Evolutionary conservation across 2,329 filamentous ascomycete genomes (phyloP).

Genomic region (Apiospora pterosperma): DNA sequence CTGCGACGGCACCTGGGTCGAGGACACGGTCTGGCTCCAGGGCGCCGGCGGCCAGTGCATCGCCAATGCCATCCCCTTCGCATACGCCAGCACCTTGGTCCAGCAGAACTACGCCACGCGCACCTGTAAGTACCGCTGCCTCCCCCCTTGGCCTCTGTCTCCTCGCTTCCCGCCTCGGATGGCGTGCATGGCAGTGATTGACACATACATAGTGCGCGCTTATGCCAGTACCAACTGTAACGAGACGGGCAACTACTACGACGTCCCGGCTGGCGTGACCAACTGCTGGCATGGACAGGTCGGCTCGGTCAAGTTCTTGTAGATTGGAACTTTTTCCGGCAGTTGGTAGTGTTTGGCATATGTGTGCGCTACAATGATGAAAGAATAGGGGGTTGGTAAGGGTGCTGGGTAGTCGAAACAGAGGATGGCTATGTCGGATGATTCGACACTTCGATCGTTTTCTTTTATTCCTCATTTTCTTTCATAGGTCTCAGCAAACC

Average conservation of each 20-base stretch:
- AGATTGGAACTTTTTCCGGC: neutral
- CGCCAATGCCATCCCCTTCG: slow-evolving; percentile 3
- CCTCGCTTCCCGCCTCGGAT: too few species aligned
- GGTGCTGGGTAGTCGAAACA: neutral
- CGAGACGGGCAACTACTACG: slow-evolving; percentile 6
- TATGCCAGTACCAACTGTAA: slow-evolving; percentile 3
- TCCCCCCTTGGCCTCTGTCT: neutral
- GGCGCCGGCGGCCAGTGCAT: slow-evolving; percentile 3
- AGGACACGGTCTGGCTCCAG: slow-evolving; percentile 10
- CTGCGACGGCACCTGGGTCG: slow-evolving; percentile 8
- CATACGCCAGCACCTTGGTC: slow-evolving; percentile 7
- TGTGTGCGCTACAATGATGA: too few species aligned
- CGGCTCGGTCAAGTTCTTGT: slow-evolving; percentile 7
- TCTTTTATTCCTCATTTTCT: too few species aligned
- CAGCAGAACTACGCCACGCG: slow-evolving; percentile 8
- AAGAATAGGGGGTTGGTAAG: neutral
- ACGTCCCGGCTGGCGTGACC: neutral
- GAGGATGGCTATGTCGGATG: neutral
- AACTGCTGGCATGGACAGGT: slow-evolving; percentile 1
- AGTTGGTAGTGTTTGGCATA: neutral
- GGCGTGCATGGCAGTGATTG: too few species aligned
- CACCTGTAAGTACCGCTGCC: neutral
- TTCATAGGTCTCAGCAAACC: neutral
- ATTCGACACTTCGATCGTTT: neutral
- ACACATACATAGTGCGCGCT: slow-evolving; percentile 1